Evolutionary conservation across 1,284 basidiomycete species (phyloP), one percentile per base, ranked within the genome.

Genomic region (Apiotrichum brassicae): DNA sequence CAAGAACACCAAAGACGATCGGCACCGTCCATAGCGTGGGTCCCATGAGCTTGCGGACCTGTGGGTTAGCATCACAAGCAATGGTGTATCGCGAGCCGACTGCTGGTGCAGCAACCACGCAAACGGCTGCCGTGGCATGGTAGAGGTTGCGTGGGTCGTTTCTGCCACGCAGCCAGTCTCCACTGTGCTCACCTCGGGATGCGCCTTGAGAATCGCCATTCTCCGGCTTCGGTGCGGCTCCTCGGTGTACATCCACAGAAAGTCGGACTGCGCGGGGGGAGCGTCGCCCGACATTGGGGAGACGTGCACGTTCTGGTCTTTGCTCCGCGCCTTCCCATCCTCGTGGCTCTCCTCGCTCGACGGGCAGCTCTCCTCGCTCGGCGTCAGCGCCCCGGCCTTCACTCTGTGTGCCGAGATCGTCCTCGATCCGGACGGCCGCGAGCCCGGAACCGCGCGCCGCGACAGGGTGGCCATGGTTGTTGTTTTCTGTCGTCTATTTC

Each of bases 1-100:
- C 61, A 24, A 94, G 85, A 54, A 98, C 93, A 46, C 76, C 69
- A 8, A 87, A 64, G 7, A 92, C 89, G 57, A 95, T 76, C 63
- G 84, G 95, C 77, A 91, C 91, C 5, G 94, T 98, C 41, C 86
- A 74, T 1, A 85, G 85, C 61, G 95, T 92, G 62, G 91, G 79
- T 23, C 94, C 94, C 94, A 98, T 98, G 37, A 98, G 81, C 65
- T 87, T 88, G 6, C 83, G 87, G 48, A 95, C 87, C 86, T 91
- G 62, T 4, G 6, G 14, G 46, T 55, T 26, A 55, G 53, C 40
- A n/a, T n/a, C n/a, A n/a, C n/a, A n/a, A n/a, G n/a, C n/a, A n/a
- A n/a, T n/a, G n/a, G n/a, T n/a, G n/a, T n/a, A n/a, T n/a, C n/a
- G n/a, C n/a, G n/a, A n/a, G n/a, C n/a, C n/a, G n/a, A n/a, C n/a